phyloP scores from a whole-genome alignment of 768 basidiomycete species.

The Boletus sp. region DNA sequence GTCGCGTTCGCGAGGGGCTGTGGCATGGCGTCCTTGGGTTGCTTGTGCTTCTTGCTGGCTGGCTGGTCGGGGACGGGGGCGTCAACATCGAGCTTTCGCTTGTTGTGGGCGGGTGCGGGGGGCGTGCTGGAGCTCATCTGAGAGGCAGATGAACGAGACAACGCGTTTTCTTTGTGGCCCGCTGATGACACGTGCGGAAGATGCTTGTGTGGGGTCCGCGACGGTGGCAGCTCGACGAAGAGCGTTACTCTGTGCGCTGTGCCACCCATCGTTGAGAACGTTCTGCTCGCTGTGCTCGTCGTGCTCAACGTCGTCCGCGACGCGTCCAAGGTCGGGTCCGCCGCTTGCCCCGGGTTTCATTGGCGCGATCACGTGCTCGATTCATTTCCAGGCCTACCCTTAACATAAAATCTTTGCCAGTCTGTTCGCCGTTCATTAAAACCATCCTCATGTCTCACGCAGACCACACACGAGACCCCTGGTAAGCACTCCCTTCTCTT shows the following conservation, averaged over 20 bases:
- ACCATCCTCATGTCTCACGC: slow-evolving; percentile 68
- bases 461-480: slow-evolving; percentile 93
- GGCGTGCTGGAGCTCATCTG: slow-evolving; percentile 32
- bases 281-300: slow-evolving; percentile 14
- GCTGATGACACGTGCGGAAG: slow-evolving; percentile 28
- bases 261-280: slow-evolving; percentile 18
- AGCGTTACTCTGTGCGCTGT: slow-evolving; percentile 34
- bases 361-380: slow-evolving; percentile 32
- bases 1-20: slow-evolving; percentile 20
- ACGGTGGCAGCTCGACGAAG: slow-evolving; percentile 58
- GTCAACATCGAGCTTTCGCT: slow-evolving; percentile 49
- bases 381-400: slow-evolving; percentile 29
- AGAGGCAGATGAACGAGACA: slow-evolving; percentile 36
- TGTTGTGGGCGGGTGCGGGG: slow-evolving; percentile 35
- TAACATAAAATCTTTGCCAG: slow-evolving; percentile 25
- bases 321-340: slow-evolving; percentile 14
- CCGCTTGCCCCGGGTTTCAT: slow-evolving; percentile 8
- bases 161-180: slow-evolving; percentile 46
- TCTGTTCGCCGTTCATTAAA: background rate
- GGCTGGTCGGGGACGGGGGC: slow-evolving; percentile 14
- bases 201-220: slow-evolving; percentile 23
- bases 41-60: slow-evolving; percentile 26
- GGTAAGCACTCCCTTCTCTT: slow-evolving; percentile 40
- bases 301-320: slow-evolving; percentile 18
- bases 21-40: slow-evolving; percentile 22